phyloP scores from a whole-genome alignment of 2,329 filamentous ascomycete genomes.

The Ascochyta lentis region DNA sequence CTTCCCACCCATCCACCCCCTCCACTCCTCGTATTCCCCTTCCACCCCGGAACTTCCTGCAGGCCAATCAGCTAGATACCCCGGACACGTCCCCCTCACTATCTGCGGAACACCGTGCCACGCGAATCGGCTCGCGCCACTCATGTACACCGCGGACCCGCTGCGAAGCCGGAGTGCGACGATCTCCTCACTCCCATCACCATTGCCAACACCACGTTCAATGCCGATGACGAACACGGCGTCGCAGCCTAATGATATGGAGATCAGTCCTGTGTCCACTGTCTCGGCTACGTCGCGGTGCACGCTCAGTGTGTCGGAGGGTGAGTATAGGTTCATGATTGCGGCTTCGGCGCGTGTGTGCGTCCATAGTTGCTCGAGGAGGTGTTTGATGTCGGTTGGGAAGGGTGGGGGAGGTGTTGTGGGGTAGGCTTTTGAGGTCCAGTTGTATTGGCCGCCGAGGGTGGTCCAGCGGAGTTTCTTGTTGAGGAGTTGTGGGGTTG shows the following conservation, averaged over 20 bases:
- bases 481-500: conserved; percentile 72
- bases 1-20: conserved; percentile 63
- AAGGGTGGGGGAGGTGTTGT: conserved; percentile 71
- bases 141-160: conserved; percentile 93
- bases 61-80: conserved; percentile 78
- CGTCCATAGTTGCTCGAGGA: conserved; percentile 76
- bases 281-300: conserved; percentile 94
- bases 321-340: conserved; percentile 91
- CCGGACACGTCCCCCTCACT: conserved; percentile 77
- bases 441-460: conserved; percentile 94
- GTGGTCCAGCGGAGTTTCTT: conserved; percentile 92
- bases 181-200: conserved; percentile 21
- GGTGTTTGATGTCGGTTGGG: conserved; percentile 71
- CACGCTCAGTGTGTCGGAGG: conserved; percentile 88
- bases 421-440: conserved; percentile 87
- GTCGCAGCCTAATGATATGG: conserved; percentile 88
- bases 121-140: conserved; percentile 77
- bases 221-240: conserved; percentile 81
- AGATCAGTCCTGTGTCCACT: conserved; percentile 78
- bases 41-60: conserved; percentile 21
- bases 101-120: conserved; percentile 97
- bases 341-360: conserved; percentile 83
- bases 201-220: no score
- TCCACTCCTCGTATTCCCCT: background rate
- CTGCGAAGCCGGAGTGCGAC: conserved; percentile 64